Evolutionary conservation across 345 rosid genomes (phyloP).

Genomic region (Brassica juncea): DNA sequence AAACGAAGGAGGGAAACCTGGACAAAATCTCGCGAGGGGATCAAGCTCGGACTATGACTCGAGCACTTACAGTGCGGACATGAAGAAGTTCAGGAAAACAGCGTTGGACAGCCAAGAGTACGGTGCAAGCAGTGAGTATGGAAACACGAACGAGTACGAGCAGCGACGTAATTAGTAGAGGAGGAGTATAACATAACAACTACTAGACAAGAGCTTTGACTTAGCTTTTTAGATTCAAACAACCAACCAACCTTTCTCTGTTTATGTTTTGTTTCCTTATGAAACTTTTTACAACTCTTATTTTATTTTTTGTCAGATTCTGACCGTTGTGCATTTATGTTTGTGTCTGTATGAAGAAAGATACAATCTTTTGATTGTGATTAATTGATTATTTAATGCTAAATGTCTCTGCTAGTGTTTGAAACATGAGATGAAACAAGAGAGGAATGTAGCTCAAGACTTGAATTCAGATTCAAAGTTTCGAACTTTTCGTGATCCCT

Average conservation of each 20-base stretch:
- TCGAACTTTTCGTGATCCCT: background rate
- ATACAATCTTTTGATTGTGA: slow-evolving; percentile 18
- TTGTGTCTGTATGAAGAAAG: slow-evolving; percentile 15
- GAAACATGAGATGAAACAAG: background rate
- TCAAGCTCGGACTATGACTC: slow-evolving; percentile 72
- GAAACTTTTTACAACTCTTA: background rate
- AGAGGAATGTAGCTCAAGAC: background rate
- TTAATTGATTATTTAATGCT: slow-evolving; percentile 30
- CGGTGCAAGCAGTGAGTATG: slow-evolving; percentile 55
- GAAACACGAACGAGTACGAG: slow-evolving; percentile 62
- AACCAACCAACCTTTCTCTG: slow-evolving; percentile 13
- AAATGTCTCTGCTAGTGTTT: background rate
- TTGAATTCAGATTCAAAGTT: background rate
- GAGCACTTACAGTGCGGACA: slow-evolving; percentile 66
- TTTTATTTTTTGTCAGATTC: slow-evolving; percentile 18
- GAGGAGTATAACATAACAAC: slow-evolving; percentile 30
- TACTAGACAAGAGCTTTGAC: slow-evolving; percentile 27
- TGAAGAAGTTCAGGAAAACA: slow-evolving; percentile 65
- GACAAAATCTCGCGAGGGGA: slow-evolving; percentile 48
- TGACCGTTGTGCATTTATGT: slow-evolving; percentile 27
- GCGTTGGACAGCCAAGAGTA: slow-evolving; percentile 74
- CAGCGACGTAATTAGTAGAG: slow-evolving; percentile 48
- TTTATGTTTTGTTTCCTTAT: slow-evolving; percentile 14
- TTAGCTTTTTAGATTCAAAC: slow-evolving; percentile 36
- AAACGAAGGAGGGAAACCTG: slow-evolving; percentile 57